Evolutionary conservation across 768 basidiomycete species (phyloP).

Genomic region (Panaeolus papilionaceus): DNA sequence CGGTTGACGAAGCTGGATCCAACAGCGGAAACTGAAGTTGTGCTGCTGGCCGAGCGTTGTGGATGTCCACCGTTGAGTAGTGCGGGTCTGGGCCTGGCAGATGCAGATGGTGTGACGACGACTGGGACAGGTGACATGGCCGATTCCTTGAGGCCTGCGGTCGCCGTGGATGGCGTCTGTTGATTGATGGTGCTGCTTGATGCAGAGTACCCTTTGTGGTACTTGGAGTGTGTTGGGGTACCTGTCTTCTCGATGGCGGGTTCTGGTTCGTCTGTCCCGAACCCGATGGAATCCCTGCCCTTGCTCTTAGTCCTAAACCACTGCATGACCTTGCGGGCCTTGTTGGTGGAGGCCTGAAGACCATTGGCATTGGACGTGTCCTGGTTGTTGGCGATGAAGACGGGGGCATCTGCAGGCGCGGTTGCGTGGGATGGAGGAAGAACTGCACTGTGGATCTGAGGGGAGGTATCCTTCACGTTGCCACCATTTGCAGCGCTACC

Average conservation of each 20-base stretch:
- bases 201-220: constrained; percentile 36
- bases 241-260: constrained; percentile 24
- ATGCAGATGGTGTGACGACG: constrained; percentile 45
- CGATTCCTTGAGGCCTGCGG: constrained; percentile 21
- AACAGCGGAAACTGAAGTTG: constrained; percentile 48
- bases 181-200: constrained; percentile 43
- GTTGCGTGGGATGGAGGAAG: constrained; percentile 22
- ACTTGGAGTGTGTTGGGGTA: constrained; percentile 38
- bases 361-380: constrained; percentile 38
- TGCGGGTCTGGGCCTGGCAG: constrained; percentile 31
- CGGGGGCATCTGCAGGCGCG: constrained; percentile 24
- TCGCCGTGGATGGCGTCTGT: constrained; percentile 24
- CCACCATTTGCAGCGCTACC: constrained; percentile 23
- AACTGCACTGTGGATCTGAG: constrained; percentile 24
- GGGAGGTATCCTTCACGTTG: constrained; percentile 22
- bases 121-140: constrained; percentile 42
- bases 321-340: constrained; percentile 96
- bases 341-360: constrained; percentile 78
- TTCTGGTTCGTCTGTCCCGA: constrained; percentile 31
- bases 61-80: constrained; percentile 37
- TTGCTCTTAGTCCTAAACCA: constrained; percentile 91
- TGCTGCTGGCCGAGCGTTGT: constrained; percentile 50
- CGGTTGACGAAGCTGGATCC: constrained; percentile 53
- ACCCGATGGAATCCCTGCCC: constrained; percentile 45
- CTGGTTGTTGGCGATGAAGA: constrained; percentile 22